Conservation (phyloP, 2,329 filamentous ascomycete species). For the Fusarium abutilonis region DNA sequence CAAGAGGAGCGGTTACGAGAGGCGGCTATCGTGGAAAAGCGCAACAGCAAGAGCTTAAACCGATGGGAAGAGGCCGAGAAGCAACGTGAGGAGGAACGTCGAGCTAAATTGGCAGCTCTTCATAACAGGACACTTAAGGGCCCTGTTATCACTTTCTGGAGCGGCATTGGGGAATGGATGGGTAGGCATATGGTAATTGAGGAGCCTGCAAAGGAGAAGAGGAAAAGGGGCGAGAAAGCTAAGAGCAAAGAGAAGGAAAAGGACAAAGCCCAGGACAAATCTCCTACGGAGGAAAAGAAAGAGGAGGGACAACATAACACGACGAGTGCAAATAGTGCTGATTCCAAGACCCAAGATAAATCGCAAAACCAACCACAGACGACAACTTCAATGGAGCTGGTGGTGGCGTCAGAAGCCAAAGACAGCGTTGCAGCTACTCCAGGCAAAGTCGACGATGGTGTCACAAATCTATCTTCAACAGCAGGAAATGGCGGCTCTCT, state of each 20-base stretch:
- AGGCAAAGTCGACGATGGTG: constrained; percentile 13
- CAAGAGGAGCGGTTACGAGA: constrained; percentile 86
- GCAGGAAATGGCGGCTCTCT: not conserved
- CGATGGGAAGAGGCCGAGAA: constrained; percentile 95
- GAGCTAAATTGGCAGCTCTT: constrained; percentile 84
- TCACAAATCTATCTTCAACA: constrained; percentile 3
- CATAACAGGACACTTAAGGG: constrained; percentile 88
- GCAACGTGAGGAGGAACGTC: constrained; percentile 83
- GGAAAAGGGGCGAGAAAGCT: constrained; percentile 53
- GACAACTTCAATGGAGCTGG: constrained; percentile 1
- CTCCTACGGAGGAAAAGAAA: constrained; percentile 13
- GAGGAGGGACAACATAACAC: not conserved
- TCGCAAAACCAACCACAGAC: constrained; percentile 12
- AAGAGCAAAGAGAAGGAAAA: constrained; percentile 41
- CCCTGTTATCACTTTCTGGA: constrained; percentile 92
- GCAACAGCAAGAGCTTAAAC: constrained; percentile 89
- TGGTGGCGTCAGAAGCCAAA: not conserved
- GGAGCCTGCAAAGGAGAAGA: constrained; percentile 69
- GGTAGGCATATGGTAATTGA: constrained; percentile 73
- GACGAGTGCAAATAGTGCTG: not conserved
- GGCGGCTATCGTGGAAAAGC: constrained; percentile 82
- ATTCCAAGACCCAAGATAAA: constrained; percentile 20
- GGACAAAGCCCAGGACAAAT: constrained; percentile 41
- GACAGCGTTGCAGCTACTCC: constrained; percentile 4
- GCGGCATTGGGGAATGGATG: constrained; percentile 85